Conservation (phyloP, 169 alveolate species). For the Plasmodium gonderi region DNA sequence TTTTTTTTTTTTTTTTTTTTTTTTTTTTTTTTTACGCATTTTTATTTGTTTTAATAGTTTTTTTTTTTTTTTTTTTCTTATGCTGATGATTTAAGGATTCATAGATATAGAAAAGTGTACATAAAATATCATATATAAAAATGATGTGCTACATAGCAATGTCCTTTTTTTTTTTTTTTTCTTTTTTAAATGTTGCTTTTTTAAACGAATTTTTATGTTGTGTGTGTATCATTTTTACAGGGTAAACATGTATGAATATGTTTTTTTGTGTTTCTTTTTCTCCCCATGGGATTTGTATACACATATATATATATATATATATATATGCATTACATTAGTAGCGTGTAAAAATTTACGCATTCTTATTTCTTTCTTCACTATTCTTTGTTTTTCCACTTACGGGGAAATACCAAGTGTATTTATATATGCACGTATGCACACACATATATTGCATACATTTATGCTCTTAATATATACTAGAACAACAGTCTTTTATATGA, state of each 20-base stretch:
- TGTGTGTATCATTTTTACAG: too few species aligned
- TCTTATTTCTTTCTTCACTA: too few species aligned
- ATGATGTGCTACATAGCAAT: too few species aligned
- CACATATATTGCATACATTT: not conserved
- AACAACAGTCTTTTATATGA: too few species aligned
- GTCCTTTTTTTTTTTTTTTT: too few species aligned
- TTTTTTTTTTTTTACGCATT: not conserved
- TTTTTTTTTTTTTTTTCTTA: slow-evolving; percentile 14
- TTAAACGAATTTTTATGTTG: too few species aligned
- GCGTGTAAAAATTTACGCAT: too few species aligned
- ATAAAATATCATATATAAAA: not conserved
- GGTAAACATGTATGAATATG: too few species aligned
- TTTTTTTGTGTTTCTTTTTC: not conserved
- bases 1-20: not conserved
- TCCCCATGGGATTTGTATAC: not conserved
- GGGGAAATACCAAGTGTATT: too few species aligned
- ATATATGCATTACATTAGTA: too few species aligned
- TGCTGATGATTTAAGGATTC: not conserved
- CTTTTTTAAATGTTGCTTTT: not conserved
- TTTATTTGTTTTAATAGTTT: slow-evolving; percentile 25
- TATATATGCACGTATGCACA: not conserved
- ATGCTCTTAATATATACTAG: not conserved
- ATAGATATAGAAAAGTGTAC: not conserved
- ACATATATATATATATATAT: not conserved
- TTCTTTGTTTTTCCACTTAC: too few species aligned